These are phyloP conservation scores for Aphanomyces cochlioides DNA, from an alignment of 352 stramenopile species.

Conservation along the genomic window DNA sequence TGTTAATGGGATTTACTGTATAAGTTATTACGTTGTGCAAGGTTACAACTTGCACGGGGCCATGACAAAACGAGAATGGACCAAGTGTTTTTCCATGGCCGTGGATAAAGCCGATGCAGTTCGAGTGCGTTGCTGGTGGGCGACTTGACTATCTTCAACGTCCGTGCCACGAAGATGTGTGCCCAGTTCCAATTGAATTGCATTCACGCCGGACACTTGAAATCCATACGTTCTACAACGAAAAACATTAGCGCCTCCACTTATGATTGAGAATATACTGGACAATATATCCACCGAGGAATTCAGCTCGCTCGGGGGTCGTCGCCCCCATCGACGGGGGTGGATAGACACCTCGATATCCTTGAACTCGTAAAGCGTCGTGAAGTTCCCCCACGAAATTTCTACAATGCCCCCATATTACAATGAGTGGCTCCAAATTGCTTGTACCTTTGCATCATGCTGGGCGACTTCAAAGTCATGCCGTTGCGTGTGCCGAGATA, in stretches of 20 bases:
- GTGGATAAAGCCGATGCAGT: conserved; percentile 6
- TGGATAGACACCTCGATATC: conserved; percentile 16
- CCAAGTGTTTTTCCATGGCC: conserved; percentile 11
- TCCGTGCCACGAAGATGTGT: conserved; percentile 24
- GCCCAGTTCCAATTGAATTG: conserved; percentile 25
- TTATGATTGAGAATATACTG: background rate
- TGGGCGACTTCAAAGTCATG: conserved; percentile 10
- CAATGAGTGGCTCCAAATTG: background rate
- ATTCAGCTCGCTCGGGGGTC: conserved; percentile 15
- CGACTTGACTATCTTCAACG: background rate
- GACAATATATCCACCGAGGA: conserved; percentile 28
- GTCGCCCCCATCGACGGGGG: background rate
- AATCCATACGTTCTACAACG: conserved; percentile 26
- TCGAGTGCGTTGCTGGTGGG: conserved; percentile 5
- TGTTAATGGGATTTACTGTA: too few relatives aligned
- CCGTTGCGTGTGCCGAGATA: conserved; percentile 26
- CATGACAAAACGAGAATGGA: background rate
- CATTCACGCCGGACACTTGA: background rate
- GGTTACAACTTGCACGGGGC: background rate
- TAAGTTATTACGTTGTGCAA: too few relatives aligned
- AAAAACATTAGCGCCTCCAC: background rate
- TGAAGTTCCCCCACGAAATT: conserved; percentile 12
- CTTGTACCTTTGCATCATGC: background rate
- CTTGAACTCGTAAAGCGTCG: conserved; percentile 3
- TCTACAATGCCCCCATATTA: background rate